Evolutionary conservation across 257 asterid genomes (phyloP), one percentile per base, ranked within the genome.

Genomic region (Fraxinus anomala): DNA sequence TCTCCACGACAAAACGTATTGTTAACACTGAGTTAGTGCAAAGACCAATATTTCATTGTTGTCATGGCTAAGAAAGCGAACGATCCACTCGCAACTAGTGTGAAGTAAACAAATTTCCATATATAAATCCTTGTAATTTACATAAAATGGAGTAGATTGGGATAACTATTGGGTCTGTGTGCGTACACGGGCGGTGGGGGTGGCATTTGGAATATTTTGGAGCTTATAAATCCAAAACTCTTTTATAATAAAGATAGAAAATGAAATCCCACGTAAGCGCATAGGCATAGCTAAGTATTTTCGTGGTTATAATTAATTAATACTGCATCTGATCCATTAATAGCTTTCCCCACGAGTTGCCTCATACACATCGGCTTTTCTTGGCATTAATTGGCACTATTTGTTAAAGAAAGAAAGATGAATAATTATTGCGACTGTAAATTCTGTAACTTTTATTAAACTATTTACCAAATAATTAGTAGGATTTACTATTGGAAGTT

Each of bases 251-350:
- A 17, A 54, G n/a, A 54, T 17, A 5, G 26, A 54, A 54, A 59
- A 59, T 59, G 26, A n/a, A 16, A 59, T 59, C 67, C 13, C 67
- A 59, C 67, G 30, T 59, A 59, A 59, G 67, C 67, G 21, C 67
- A 59, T 59, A n/a, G 67, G 21, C 67, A 59, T 59, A n/a, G 67
- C 67, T 59, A 59, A 59, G 30, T 28, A 21, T 59, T 19, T 59
- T 21, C 67, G 7, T 5, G 28, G 12, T 21, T 59, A 19, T 19
- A 59, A 23, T 59, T 56, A 21, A 56, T 56, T 14, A 59, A 21
- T n/a, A 21, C 66, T 56, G 7, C 67, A 59, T 59, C 28, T 59
- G 14, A 59, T 23, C 26, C 67, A n/a, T 59, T 56, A 21, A 8
- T 59, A 59, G 67, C 30, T 59, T 54, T 7, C 28, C 14, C 8